phyloP scores from a whole-genome alignment of 1,284 basidiomycete genomes.

The Ceratobasidium sp. region DNA sequence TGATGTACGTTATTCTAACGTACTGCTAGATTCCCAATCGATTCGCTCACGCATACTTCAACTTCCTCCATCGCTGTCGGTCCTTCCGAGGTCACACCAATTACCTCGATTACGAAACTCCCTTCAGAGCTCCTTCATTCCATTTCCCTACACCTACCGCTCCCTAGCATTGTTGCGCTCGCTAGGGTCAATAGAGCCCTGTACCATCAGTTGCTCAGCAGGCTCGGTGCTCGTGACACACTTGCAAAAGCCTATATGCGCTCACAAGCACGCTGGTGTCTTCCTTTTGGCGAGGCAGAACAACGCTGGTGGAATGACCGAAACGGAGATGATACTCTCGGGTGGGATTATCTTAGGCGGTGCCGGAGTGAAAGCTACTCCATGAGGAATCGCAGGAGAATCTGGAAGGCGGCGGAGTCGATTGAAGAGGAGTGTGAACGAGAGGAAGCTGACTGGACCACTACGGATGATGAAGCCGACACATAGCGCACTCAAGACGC shows the following conservation, averaged over 20 bases:
- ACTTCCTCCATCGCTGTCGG: neutral
- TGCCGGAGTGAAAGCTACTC: conserved; percentile 34
- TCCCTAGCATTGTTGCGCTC: conserved; percentile 4
- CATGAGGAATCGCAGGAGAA: conserved; percentile 37
- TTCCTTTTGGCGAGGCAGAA: conserved; percentile 33
- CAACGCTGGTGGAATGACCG: conserved; percentile 34
- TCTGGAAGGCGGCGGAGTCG: conserved; percentile 33
- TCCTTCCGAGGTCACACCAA: neutral
- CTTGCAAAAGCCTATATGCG: conserved; percentile 30
- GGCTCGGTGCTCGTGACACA: neutral
- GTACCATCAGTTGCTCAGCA: conserved; percentile 5
- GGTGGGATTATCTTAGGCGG: conserved; percentile 29
- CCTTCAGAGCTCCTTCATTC: conserved; percentile 10
- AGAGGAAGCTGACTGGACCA: neutral
- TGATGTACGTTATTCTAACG: neutral
- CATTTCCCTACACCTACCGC: neutral
- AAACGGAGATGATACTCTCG: conserved; percentile 29
- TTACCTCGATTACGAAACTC: neutral
- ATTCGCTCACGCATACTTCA: neutral
- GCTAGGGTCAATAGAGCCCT: conserved; percentile 4
- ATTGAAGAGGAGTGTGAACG: conserved; percentile 31
- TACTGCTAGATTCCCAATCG: conserved; percentile 22
- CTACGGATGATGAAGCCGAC: neutral
- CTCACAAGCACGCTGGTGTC: conserved; percentile 24
- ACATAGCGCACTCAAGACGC: too few relatives aligned